Conservation (phyloP, 768 basidiomycete species). For the Polyporus arcularius region DNA sequence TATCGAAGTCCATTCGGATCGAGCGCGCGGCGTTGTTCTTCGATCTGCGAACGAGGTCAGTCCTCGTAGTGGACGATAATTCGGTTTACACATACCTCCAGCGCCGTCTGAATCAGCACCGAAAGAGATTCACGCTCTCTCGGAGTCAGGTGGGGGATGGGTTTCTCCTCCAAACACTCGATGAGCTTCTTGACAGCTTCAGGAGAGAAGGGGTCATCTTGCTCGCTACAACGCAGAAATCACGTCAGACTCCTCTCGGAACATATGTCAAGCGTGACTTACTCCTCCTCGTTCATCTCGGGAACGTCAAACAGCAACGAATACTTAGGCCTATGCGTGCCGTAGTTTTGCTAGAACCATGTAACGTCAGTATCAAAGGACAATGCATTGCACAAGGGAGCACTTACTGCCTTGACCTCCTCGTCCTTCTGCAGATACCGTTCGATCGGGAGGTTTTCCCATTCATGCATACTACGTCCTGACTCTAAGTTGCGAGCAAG, state of each 20-base stretch:
- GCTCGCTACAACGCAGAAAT: slow-evolving; percentile 33
- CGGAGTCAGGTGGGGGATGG: slow-evolving; percentile 69
- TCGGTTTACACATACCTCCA: slow-evolving; percentile 55
- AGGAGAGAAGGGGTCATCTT: slow-evolving; percentile 62
- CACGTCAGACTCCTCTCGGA: neutral
- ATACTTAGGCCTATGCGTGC: slow-evolving; percentile 41
- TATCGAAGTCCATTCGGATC: slow-evolving; percentile 94
- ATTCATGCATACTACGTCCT: slow-evolving; percentile 32
- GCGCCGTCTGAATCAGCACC: slow-evolving; percentile 82
- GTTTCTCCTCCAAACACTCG: slow-evolving; percentile 58
- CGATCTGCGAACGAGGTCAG: slow-evolving; percentile 28
- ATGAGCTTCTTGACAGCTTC: slow-evolving; percentile 61
- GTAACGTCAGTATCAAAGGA: neutral
- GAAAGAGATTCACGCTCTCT: slow-evolving; percentile 85
- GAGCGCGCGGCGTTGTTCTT: slow-evolving; percentile 86
- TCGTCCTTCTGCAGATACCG: slow-evolving; percentile 47
- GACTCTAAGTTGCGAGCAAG: slow-evolving; percentile 52
- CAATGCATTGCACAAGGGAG: neutral
- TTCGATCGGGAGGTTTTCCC: slow-evolving; percentile 59
- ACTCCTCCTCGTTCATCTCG: slow-evolving; percentile 52
- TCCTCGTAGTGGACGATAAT: neutral
- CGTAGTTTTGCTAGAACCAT: neutral
- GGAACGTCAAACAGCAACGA: slow-evolving; percentile 54
- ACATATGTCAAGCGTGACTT: slow-evolving; percentile 22
- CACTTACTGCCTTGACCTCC: slow-evolving; percentile 19